Evolutionary conservation across 2,329 filamentous ascomycete genomes (phyloP).

Genomic region (Neobulgaria alba): DNA sequence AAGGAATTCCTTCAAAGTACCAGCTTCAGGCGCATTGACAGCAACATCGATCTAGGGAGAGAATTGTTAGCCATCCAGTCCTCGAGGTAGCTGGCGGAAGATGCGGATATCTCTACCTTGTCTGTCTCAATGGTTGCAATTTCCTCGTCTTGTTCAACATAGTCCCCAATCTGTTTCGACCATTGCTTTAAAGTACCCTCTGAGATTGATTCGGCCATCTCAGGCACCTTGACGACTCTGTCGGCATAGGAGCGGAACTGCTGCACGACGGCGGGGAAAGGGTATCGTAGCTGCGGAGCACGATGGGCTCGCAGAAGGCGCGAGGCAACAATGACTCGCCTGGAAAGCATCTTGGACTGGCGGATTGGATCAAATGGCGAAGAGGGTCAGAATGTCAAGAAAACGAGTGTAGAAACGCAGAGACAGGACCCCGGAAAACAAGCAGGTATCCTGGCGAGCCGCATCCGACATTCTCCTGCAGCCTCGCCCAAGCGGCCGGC

Average conservation of each 20-base stretch:
- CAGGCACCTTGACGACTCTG: slow-evolving; percentile 81
- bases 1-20: slow-evolving; percentile 84
- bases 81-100: background rate
- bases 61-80: slow-evolving; percentile 7
- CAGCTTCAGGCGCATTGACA: slow-evolving; percentile 86
- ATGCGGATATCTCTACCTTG: slow-evolving; percentile 53
- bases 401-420: no score
- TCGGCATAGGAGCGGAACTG: slow-evolving; percentile 64
- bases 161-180: slow-evolving; percentile 85
- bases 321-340: slow-evolving; percentile 26
- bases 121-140: slow-evolving; percentile 98
- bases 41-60: slow-evolving; percentile 76
- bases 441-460: slow-evolving; percentile 11
- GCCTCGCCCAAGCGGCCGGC: slow-evolving; percentile 8
- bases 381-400: no score
- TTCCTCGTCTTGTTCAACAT: slow-evolving; percentile 91
- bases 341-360: slow-evolving; percentile 26
- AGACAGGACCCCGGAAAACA: no score
- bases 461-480: slow-evolving; percentile 9
- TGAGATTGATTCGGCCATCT: slow-evolving; percentile 98
- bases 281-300: slow-evolving; percentile 29
- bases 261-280: slow-evolving; percentile 35
- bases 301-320: slow-evolving; percentile 25
- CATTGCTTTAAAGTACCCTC: slow-evolving; percentile 96
- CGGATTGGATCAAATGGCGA: slow-evolving; percentile 7